Evolutionary conservation across 176 grass and related monocot species (phyloP).

Genomic region (Oryza meridionalis): DNA sequence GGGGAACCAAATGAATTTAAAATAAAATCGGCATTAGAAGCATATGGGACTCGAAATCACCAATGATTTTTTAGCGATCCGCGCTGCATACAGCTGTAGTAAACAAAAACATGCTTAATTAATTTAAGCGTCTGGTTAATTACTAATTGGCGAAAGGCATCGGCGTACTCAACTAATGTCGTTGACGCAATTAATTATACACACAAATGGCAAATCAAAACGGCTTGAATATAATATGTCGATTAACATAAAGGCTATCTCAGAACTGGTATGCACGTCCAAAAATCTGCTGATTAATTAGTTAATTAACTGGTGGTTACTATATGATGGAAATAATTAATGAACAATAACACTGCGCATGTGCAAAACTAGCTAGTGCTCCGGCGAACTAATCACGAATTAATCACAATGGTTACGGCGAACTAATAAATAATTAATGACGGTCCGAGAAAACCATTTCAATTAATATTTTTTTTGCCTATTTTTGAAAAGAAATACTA

Average conservation of each 20-base stretch:
- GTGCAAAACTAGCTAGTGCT: too few species aligned
- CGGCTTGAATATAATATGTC: not conserved
- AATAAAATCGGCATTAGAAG: not conserved
- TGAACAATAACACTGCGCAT: too few species aligned
- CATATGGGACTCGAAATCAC: not conserved
- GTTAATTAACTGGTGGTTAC: not conserved
- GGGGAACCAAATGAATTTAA: not conserved
- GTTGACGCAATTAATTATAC: not conserved
- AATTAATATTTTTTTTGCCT: not conserved
- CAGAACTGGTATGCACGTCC: not conserved
- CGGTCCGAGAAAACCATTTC: too few species aligned
- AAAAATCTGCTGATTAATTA: not conserved
- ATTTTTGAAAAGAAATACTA: too few species aligned
- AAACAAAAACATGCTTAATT: not conserved
- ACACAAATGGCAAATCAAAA: not conserved
- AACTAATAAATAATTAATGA: not conserved
- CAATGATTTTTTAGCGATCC: not conserved
- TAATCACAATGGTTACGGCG: not conserved
- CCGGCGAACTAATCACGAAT: not conserved
- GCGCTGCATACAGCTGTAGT: not conserved
- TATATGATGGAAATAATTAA: not conserved
- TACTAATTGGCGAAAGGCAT: not conserved
- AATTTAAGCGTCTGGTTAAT: not conserved
- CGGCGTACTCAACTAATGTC: constrained; percentile 8
- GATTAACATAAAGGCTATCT: not conserved